Base-by-base conservation (phyloP, 805 yeast species). In the Cyberlindnera meyerae region DNA sequence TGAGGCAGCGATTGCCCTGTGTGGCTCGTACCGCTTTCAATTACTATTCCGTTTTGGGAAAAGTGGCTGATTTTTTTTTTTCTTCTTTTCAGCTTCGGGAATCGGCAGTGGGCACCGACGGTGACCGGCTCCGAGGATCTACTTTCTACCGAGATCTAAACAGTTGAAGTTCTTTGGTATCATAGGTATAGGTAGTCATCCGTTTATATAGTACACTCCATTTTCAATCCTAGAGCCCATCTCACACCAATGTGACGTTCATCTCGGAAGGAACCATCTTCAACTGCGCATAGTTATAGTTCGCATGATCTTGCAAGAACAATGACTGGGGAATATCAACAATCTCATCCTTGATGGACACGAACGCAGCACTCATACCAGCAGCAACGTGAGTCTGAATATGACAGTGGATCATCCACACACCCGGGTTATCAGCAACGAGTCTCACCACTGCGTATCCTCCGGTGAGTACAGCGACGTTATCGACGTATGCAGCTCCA, bases 381-480 rank as follows among this genome's bases (percentile, higher is more conserved):
- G 25, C 35, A 18, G 24, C 16, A 9, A 32, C 25, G 16, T 62
- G 66, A 8, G 62, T 57, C 16, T 57, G 46, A 37, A 58, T 60
- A 39, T 62, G 67, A 34, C 67, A 62, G 40, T 62, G 66, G 60
- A 32, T 32, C 35, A 32, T 32, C 35, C 35, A 32, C 11, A 32
- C 20, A 26, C 35, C 35, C 13, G 35, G 65, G 29, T 59, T 62
- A 27, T 58, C 49, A 2, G 63, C 65, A 22, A 45, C 47, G 30
- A 62, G 48, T 27, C 67, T 43, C 12, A 61, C 37, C 1, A 62
- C 60, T 1, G 55, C 54, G 37, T 58, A 64, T 1, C 66, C 66
- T 1, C 59, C 58, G 8, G 60, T 54, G 1, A 59, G 51, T 3
- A 60, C 51, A 25, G 57, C 39, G 2, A 54, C 31, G 17, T 27